Base-by-base conservation (phyloP, 2,329 filamentous ascomycete genomes). In the Claviceps purpurea region DNA sequence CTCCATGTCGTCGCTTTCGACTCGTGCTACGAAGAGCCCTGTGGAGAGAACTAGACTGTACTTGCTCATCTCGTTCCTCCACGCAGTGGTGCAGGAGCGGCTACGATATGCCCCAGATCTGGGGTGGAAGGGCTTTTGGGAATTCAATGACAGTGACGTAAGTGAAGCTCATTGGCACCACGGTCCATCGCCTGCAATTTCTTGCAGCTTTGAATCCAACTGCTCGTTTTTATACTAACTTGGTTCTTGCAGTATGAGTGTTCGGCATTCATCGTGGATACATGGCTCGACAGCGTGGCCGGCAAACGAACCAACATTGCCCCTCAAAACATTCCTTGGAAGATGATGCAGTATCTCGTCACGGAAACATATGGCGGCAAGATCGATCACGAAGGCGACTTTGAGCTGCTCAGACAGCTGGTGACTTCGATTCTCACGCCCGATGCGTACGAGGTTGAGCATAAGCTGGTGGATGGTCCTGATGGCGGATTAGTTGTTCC, bases 121-220 rank as follows among this genome's bases (percentile, higher is more conserved):
- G 52, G 93, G 93, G 55, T 98, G 93, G 93, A 96, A 95, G 73
- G 89, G 89, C 51, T 95, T 96, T 77, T 98, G 94, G 93, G 94
- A 98, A 70, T 98, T 98, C 69, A 98, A 98, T 65, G 94, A 98
- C 69, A 95, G 90, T 60, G 93, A 98, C 70, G 88, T 94, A 80
- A 86, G 87, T 55, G 34, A 5, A 37, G 14, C 24, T 5, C 11
- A 1, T 30, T 14, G 44, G 13, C 16, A 39, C 16, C 11, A 45
- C 43, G 45, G 55, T 53, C 47, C 52, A 57, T 50, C 22, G 10
- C 10, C 30, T 11, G 4, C 4, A 34, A 34, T 34, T 1, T 10
- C 3, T 34, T 11, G 30, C 30, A 11, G 30, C 10, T 11, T 34
- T 34, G 30, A 11, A 34, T 11, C 10, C 10, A 10, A 34, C 10